phyloP scores from a whole-genome alignment of 1,139 yeast species.

The Geotrichum histeridarum region DNA sequence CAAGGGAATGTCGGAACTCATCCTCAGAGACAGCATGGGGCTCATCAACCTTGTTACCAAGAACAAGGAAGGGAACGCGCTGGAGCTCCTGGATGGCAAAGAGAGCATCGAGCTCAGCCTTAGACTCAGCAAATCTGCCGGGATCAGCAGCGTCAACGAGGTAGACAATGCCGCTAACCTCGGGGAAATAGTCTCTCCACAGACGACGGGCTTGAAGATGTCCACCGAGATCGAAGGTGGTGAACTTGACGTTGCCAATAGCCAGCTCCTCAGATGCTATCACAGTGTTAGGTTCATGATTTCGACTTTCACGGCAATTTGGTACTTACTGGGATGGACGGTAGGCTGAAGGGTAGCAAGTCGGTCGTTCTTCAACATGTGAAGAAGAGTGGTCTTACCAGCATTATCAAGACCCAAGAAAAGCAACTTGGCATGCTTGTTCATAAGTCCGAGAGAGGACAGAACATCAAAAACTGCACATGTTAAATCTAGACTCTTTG shows the following conservation, averaged over 20 bases:
- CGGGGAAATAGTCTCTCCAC: conserved; percentile 99
- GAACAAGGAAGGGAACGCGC: conserved; percentile 82
- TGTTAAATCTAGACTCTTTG: too few relatives aligned
- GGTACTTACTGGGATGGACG: conserved; percentile 66
- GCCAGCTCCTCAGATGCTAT: conserved; percentile 91
- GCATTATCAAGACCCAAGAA: conserved; percentile 97
- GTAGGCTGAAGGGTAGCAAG: conserved; percentile 97
- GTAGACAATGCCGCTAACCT: conserved; percentile 94
- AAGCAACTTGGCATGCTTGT: conserved; percentile 93
- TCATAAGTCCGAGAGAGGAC: conserved; percentile 92
- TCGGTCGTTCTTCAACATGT: conserved; percentile 96
- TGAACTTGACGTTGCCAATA: conserved; percentile 91
- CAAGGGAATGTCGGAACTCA: conserved; percentile 86
- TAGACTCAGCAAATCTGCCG: conserved; percentile 89
- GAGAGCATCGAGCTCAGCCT: conserved; percentile 88
- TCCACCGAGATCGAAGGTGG: conserved; percentile 97
- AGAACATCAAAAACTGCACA: conserved; percentile 74
- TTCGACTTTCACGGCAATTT: neutral
- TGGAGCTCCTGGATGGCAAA: conserved; percentile 86
- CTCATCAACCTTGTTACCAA: conserved; percentile 95
- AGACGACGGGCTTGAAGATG: conserved; percentile 97
- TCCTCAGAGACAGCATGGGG: conserved; percentile 92
- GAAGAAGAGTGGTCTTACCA: conserved; percentile 94
- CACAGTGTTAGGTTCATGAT: neutral
- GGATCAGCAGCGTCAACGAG: conserved; percentile 96